Percentiles rank a stretch among this genome's conserved stretches.
Evolutionary conservation across 768 basidiomycete species (phyloP).

Genomic region (Butyriboletus loyo): DNA sequence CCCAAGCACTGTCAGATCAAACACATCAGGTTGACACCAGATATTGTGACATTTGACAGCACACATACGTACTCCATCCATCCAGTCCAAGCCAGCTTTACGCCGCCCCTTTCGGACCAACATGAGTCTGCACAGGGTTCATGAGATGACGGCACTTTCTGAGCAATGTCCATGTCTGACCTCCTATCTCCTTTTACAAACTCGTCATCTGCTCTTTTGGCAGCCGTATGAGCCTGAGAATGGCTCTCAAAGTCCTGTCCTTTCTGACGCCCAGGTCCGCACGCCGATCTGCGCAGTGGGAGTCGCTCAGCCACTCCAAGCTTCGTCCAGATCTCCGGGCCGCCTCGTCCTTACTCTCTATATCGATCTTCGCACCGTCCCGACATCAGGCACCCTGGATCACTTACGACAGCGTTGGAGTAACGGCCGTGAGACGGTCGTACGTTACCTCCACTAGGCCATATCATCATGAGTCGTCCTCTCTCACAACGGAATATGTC

Average conservation of each 20-base stretch:
- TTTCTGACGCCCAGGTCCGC: background rate
- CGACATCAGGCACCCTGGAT: constrained; percentile 11
- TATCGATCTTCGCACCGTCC: background rate
- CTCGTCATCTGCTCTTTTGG: background rate
- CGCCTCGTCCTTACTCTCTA: background rate
- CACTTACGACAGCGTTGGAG: constrained; percentile 17
- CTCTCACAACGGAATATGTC: background rate
- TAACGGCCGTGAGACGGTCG: constrained; percentile 12
- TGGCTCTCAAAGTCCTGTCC: background rate
- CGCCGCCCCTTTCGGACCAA: constrained; percentile 14
- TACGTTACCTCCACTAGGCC: background rate
- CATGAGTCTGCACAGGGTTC: constrained; percentile 12
- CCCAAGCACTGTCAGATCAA: background rate
- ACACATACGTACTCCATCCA: background rate
- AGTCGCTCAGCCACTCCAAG: background rate
- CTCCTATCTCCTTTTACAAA: constrained; percentile 13
- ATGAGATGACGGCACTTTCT: constrained; percentile 9
- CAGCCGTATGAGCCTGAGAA: constrained; percentile 11
- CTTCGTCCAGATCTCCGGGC: background rate
- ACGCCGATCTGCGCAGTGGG: background rate
- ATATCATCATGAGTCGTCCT: background rate
- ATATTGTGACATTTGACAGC: background rate
- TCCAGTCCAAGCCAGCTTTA: background rate
- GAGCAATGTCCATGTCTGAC: background rate
- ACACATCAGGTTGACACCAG: background rate